Conservation (phyloP, 805 yeast genomes). For the Kodamaea restingae region DNA sequence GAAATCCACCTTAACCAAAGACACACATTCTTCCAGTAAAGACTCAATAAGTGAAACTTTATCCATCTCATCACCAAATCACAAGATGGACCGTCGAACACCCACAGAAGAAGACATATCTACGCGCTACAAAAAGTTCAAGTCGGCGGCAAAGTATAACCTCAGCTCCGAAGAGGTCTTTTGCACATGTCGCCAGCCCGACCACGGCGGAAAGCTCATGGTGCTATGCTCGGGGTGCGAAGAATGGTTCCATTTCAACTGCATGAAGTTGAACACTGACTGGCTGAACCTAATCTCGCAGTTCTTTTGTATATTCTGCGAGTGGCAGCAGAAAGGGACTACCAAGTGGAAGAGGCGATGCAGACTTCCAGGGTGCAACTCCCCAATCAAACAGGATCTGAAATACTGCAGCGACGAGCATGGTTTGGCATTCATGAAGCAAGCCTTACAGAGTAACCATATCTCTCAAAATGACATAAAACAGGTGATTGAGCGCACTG, state of each 20-base stretch:
- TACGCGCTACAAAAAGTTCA: conserved; percentile 35
- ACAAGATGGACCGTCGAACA: conserved; percentile 1
- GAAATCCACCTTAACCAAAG: no score
- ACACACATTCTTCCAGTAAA: no score
- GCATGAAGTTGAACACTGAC: conserved; percentile 56
- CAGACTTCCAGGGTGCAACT: conserved; percentile 51
- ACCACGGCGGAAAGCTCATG: conserved; percentile 74
- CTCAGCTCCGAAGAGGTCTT: conserved; percentile 59
- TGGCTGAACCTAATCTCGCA: conserved; percentile 55
- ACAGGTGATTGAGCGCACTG: conserved; percentile 19
- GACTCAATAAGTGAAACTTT: background rate
- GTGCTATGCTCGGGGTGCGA: conserved; percentile 94
- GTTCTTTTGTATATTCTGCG: conserved; percentile 74
- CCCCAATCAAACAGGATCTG: conserved; percentile 49
- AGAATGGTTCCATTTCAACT: conserved; percentile 88
- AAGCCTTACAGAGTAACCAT: conserved; percentile 15
- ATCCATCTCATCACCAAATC: background rate
- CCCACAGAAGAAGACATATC: conserved; percentile 22
- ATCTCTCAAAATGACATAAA: conserved; percentile 15
- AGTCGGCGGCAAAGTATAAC: conserved; percentile 37
- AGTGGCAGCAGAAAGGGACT: conserved; percentile 44
- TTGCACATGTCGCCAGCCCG: conserved; percentile 77
- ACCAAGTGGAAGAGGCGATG: conserved; percentile 79
- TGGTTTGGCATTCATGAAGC: conserved; percentile 47
- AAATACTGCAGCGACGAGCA: conserved; percentile 77